A percentile compares a stretch with the other conserved stretches of the same genome.
Evolutionary conservation across 306 rosid genomes (phyloP).

Genomic region (Vigna angularis): DNA sequence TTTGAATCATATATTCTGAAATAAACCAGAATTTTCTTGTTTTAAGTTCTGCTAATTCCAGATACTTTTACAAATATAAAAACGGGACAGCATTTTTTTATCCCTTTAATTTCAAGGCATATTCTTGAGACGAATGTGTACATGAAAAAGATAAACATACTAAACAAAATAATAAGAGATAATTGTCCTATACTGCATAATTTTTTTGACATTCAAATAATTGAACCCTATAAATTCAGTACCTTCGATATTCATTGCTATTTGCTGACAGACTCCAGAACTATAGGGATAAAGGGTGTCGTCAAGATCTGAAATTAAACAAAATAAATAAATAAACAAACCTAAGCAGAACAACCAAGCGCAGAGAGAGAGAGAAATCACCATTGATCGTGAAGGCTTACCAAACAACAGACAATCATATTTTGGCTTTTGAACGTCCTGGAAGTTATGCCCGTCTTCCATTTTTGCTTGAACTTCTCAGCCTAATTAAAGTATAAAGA

Average conservation of each 20-base stretch:
- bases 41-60: neutral
- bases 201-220: neutral
- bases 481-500: conserved; percentile 24
- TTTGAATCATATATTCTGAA: conserved; percentile 72
- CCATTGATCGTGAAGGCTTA: conserved; percentile 35
- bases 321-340: conserved; percentile 30
- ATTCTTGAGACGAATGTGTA: neutral
- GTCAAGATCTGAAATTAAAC: conserved; percentile 73
- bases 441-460: conserved; percentile 64
- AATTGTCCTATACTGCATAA: neutral
- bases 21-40: neutral
- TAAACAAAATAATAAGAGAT: neutral
- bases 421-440: conserved; percentile 57
- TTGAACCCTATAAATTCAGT: neutral
- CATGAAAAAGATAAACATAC: neutral
- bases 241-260: conserved; percentile 77
- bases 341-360: neutral
- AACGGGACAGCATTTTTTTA: neutral
- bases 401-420: conserved; percentile 87
- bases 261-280: conserved; percentile 67
- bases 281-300: conserved; percentile 89
- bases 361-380: neutral
- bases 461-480: conserved; percentile 43
- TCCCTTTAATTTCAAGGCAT: neutral
- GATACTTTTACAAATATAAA: neutral